Conservation (phyloP, 495 filamentous ascomycete species). For the Acidiella bohemica region DNA sequence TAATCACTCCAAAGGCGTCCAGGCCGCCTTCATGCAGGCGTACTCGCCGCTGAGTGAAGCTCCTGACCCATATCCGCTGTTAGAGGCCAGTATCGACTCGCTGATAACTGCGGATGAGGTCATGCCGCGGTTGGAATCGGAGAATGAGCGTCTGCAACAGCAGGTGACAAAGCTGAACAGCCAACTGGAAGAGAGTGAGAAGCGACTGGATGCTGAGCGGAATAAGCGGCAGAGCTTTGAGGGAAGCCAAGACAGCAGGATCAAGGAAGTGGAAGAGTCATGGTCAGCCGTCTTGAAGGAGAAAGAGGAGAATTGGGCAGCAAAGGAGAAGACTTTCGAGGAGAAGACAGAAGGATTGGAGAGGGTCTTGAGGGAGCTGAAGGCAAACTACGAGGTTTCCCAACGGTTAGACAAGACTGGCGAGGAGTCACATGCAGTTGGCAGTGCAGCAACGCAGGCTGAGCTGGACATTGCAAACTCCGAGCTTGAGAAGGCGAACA, state of each 20-base stretch:
- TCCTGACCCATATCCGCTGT: slow-evolving; percentile 87
- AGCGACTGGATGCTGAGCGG: slow-evolving; percentile 58
- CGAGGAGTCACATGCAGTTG: slow-evolving; percentile 36
- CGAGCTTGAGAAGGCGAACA: slow-evolving; percentile 78
- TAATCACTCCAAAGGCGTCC: slow-evolving; percentile 83
- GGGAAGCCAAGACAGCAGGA: slow-evolving; percentile 55
- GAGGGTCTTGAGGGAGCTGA: slow-evolving; percentile 79
- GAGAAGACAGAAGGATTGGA: slow-evolving; percentile 94
- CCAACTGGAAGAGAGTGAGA: slow-evolving; percentile 82
- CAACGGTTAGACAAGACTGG: slow-evolving; percentile 69
- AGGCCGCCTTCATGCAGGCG: slow-evolving; percentile 77
- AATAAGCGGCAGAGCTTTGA: slow-evolving; percentile 59
- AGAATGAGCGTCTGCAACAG: slow-evolving; percentile 74
- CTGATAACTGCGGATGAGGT: slow-evolving; percentile 83
- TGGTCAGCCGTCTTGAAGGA: slow-evolving; percentile 89
- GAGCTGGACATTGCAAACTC: slow-evolving; percentile 87
- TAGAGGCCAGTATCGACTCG: slow-evolving; percentile 92
- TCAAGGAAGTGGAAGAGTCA: slow-evolving; percentile 76
- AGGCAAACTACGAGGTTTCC: slow-evolving; percentile 93
- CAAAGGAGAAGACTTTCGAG: slow-evolving; percentile 81
- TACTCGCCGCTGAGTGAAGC: slow-evolving; percentile 92
- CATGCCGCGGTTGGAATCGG: slow-evolving; percentile 68
- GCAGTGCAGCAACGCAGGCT: slow-evolving; percentile 58
- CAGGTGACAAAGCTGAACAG: slow-evolving; percentile 67
- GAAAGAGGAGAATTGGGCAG: slow-evolving; percentile 91